Base-by-base conservation (phyloP, 352 stramenopile genomes). In the Ochromonadaceae sp. region DNA sequence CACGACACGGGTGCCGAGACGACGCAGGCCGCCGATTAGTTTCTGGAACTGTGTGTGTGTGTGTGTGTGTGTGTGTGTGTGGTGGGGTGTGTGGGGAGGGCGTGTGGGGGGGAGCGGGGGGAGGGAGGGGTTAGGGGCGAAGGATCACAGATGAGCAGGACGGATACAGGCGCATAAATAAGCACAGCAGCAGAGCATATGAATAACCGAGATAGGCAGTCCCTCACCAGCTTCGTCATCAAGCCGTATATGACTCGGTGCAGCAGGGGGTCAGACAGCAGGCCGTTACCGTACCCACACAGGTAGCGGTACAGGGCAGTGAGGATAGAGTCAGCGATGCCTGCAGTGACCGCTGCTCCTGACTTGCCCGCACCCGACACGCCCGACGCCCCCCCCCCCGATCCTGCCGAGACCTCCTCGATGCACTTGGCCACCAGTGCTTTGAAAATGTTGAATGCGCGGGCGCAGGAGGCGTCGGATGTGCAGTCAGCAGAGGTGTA, bases 181-280 rank as follows among this genome's bases (percentile, higher is more conserved):
- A n/a, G n/a, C n/a, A n/a, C n/a, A n/a, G n/a, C n/a, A n/a, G n/a
- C n/a, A n/a, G n/a, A n/a, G n/a, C n/a, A n/a, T n/a, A n/a, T n/a
- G n/a, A n/a, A n/a, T n/a, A n/a, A n/a, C n/a, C n/a, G n/a, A n/a
- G n/a, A n/a, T n/a, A n/a, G n/a, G n/a, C n/a, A n/a, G n/a, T n/a
- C n/a, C n/a, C n/a, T n/a, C n/a, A n/a, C n/a, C 15, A 94, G 78
- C 66, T 92, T 91, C 60, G 92, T 85, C 90, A 98, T 98, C 3
- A 98, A 70, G 2, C 81, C 77, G 65, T 95, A 88, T 1, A 98
- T 83, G 42, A 95, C 81, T 0, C 86, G 77, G 49, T 96, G 84
- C 34, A 99, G 76, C 10, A 82, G 81, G 3, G 92, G 91, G 65
- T 98, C 88, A 72, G 93, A 93, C 39, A 95, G 79, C 4, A 96